These are phyloP conservation scores for Aspergillus caelatus DNA, from an alignment of 2,329 filamentous ascomycete genomes.

Conservation along the genomic window DNA sequence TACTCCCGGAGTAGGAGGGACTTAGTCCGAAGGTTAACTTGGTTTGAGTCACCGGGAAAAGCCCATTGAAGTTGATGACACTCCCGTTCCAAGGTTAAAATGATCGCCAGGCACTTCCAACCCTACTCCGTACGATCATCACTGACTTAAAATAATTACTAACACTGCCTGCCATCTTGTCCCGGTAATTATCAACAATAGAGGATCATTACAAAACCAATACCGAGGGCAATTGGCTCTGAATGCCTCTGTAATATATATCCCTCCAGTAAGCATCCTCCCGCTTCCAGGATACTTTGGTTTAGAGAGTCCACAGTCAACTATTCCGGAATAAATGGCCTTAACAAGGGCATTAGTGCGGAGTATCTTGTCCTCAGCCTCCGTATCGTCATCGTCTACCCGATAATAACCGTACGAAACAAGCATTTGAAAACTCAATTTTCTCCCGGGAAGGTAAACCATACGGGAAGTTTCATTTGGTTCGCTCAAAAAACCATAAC, in stretches of 20 bases:
- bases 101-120: not conserved
- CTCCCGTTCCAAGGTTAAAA: not conserved
- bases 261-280: not conserved
- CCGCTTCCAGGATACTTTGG: not conserved
- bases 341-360: not conserved
- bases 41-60: not conserved
- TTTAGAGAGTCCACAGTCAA: too few relatives aligned
- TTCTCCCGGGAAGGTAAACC: not conserved
- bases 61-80: not conserved
- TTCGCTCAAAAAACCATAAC: not conserved
- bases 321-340: not conserved
- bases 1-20: too few relatives aligned
- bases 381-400: not conserved
- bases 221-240: not conserved
- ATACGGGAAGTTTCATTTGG: not conserved
- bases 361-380: too few relatives aligned
- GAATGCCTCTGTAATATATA: not conserved
- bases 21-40: not conserved
- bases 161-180: not conserved
- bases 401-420: not conserved
- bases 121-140: not conserved
- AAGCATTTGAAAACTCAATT: not conserved
- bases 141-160: not conserved
- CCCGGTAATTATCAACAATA: not conserved
- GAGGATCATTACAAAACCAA: not conserved